These are phyloP conservation scores for Xylariaceae sp. DNA, from an alignment of 2,329 filamentous ascomycete species.

Conservation along the genomic window DNA sequence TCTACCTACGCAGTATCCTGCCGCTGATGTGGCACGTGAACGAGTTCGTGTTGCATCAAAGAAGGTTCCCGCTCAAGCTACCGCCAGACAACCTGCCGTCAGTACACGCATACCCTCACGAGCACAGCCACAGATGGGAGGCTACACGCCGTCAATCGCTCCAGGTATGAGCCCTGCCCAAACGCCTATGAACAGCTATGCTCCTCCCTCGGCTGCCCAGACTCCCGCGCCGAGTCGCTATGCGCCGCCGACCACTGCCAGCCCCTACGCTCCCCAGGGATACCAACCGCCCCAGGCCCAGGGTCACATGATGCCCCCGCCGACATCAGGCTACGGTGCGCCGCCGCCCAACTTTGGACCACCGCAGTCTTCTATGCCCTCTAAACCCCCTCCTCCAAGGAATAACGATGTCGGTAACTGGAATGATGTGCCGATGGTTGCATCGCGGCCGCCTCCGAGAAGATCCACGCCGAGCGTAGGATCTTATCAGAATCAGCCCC, in stretches of 20 bases:
- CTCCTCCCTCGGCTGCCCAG: slow-evolving; percentile 18
- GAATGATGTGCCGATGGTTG: slow-evolving; percentile 91
- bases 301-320: slow-evolving; percentile 14
- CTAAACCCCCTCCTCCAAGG: slow-evolving; percentile 59
- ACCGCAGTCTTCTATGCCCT: slow-evolving; percentile 57
- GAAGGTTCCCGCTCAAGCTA: slow-evolving; percentile 33
- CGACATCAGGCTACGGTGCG: slow-evolving; percentile 19
- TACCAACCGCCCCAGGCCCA: slow-evolving; percentile 45
- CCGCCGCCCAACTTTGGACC: slow-evolving; percentile 40
- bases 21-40: slow-evolving; percentile 78
- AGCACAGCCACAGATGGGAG: slow-evolving; percentile 28
- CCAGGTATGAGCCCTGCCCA: slow-evolving; percentile 14
- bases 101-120: slow-evolving; percentile 27
- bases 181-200: slow-evolving; percentile 24
- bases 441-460: slow-evolving; percentile 63
- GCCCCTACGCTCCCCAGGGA: slow-evolving; percentile 34
- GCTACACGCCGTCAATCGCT: slow-evolving; percentile 42
- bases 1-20: slow-evolving; percentile 73
- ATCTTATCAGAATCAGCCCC: slow-evolving; percentile 64
- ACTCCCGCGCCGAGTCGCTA: slow-evolving; percentile 28
- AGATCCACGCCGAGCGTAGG: slow-evolving; percentile 66
- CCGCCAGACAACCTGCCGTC: slow-evolving; percentile 22
- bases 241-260: slow-evolving; percentile 18
- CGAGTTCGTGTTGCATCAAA: slow-evolving; percentile 78
- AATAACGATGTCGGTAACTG: slow-evolving; percentile 70